Percentiles rank a stretch among this genome's conserved stretches.
These are phyloP conservation scores for Xylariomycetidae sp. DNA, from an alignment of 2,329 filamentous ascomycete species.

Conservation along the genomic window DNA sequence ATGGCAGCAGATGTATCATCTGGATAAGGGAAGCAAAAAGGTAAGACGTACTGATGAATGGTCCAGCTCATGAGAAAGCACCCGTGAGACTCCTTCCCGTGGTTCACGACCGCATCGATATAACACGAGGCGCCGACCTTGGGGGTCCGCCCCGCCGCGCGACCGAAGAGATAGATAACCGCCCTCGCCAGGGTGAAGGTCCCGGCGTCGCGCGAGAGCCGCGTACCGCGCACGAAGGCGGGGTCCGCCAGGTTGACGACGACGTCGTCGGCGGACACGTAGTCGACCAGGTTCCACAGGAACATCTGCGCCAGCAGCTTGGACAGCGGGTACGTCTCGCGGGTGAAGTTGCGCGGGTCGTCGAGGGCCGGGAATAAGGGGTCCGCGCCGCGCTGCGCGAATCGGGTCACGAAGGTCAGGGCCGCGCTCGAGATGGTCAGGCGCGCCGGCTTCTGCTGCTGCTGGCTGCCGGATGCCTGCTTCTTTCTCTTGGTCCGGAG, in stretches of 20 bases:
- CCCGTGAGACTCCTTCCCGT: conserved; percentile 13
- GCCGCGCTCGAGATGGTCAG: conserved; percentile 4
- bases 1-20: no score
- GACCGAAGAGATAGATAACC: background rate
- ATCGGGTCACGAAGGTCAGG: conserved; percentile 5
- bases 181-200: no score
- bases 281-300: conserved; percentile 29
- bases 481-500: conserved; percentile 7
- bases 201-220: conserved; percentile 29
- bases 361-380: conserved; percentile 13
- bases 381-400: conserved; percentile 1
- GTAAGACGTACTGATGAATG: background rate
- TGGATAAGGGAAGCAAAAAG: no score
- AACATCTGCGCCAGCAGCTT: conserved; percentile 31
- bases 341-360: conserved; percentile 9
- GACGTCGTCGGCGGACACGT: conserved; percentile 34
- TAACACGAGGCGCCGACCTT: conserved; percentile 11
- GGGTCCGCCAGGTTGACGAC: conserved; percentile 44
- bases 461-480: no score
- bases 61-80: background rate
- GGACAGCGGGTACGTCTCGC: conserved; percentile 7
- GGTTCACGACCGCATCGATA: conserved; percentile 9
- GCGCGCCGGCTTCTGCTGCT: conserved; percentile 1
- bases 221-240: conserved; percentile 38
- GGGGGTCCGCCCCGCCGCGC: conserved; percentile 3